Evolutionary conservation across 2,329 filamentous ascomycete species (phyloP).

Genomic region (Zymoseptoria passerinii): DNA sequence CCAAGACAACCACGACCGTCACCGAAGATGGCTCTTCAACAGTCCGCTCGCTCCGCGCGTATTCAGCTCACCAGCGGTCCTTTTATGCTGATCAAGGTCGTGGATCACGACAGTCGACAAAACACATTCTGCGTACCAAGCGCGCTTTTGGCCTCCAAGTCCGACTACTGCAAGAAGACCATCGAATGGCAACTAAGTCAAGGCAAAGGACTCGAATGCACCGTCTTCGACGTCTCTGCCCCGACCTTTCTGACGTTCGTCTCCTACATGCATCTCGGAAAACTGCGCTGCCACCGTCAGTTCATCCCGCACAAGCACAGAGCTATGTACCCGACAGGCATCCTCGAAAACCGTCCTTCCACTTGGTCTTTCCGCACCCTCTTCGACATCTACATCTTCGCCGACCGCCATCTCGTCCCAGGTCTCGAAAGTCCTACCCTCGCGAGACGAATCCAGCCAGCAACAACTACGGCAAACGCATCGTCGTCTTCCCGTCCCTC

Average conservation of each 20-base stretch:
- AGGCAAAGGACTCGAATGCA: background rate
- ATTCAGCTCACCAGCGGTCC: background rate
- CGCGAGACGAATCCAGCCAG: background rate
- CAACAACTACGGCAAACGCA: background rate
- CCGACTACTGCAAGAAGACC: background rate
- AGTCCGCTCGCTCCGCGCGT: background rate
- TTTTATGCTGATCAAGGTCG: background rate
- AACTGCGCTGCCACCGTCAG: background rate
- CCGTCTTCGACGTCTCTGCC: background rate
- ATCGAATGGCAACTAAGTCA: background rate
- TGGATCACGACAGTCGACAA: background rate
- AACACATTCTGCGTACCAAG: background rate
- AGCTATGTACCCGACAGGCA: background rate
- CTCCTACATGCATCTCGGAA: background rate
- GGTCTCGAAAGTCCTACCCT: conserved; percentile 4
- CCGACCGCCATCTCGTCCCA: conserved; percentile 9
- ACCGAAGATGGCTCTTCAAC: background rate
- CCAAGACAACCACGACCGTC: background rate
- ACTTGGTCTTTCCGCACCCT: conserved; percentile 7
- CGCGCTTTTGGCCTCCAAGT: background rate
- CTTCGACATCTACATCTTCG: conserved; percentile 11
- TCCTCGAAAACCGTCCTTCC: background rate
- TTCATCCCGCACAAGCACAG: too few species aligned
- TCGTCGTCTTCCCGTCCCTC: background rate
- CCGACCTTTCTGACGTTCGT: background rate